Evolutionary conservation across 495 filamentous ascomycete genomes (phyloP).

Genomic region (Podospora pseudopauciseta): DNA sequence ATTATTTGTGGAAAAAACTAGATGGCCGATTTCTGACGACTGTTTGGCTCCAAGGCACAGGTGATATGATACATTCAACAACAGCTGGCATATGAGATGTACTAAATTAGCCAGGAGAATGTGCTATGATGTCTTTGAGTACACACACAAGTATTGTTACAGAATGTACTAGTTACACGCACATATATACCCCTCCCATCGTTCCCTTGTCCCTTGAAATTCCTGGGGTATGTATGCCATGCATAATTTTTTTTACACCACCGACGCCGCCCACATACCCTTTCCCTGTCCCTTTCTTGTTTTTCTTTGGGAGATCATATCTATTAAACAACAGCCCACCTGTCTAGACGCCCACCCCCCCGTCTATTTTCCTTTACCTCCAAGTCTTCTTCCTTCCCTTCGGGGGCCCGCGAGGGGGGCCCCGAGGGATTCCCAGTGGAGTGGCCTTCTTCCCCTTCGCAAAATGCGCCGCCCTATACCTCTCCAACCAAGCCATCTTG

Average conservation of each 20-base stretch:
- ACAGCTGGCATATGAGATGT: too few relatives aligned
- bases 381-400: not conserved
- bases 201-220: not conserved
- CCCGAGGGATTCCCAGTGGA: too few relatives aligned
- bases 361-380: not conserved
- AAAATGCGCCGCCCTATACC: not conserved
- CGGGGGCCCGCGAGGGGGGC: too few relatives aligned
- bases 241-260: constrained; percentile 8
- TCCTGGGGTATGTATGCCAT: not conserved
- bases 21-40: too few relatives aligned
- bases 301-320: not conserved
- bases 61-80: too few relatives aligned
- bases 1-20: too few relatives aligned
- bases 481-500: constrained; percentile 2
- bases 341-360: not conserved
- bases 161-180: too few relatives aligned
- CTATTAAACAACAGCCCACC: not conserved
- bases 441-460: not conserved
- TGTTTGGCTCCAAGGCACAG: too few relatives aligned
- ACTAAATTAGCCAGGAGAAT: too few relatives aligned
- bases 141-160: too few relatives aligned
- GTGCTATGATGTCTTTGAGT: too few relatives aligned
- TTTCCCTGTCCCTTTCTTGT: not conserved
- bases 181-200: too few relatives aligned
- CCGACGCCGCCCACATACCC: not conserved